Evolutionary conservation across 2,329 filamentous ascomycete species (phyloP), one percentile per base, ranked within the genome.

Genomic region (Fusarium sublunatum): DNA sequence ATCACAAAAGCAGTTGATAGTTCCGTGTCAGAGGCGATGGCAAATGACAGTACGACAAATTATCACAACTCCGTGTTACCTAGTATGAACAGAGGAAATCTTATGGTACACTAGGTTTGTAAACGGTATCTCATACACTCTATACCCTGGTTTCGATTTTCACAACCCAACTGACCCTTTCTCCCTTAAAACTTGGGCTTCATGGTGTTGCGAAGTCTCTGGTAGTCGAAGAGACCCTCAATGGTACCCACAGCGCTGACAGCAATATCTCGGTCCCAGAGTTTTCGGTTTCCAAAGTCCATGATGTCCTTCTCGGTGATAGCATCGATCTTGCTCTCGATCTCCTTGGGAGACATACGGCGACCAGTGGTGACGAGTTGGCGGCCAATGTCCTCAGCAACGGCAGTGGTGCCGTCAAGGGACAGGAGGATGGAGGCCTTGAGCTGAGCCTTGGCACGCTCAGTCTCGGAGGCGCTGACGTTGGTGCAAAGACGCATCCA

Each of bases 391-490:
- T 99, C 95, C 85, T 99, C 95, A 61, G 95, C 95, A 52, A 97
- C 90, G 72, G 95, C 93, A 44, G 95, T 98, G 75, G 95, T 98
- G 78, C 93, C 96, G 78, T 99, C 95, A 29, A 99, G 92, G 49
- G 93, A 96, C 68, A 99, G 89, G 63, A 99, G 91, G 75, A 99
- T 93, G 52, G 93, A 97, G 64, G 95, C 95, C 88, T 99, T 99
- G 74, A 99, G 90, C 84, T 99, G 95, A 67, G 95, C 92, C 88
- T 99, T 99, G 80, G 95, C 95, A 72, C 95, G 94, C 88, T 99
- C 95, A 61, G 93, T 91, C 83, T 99, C 95, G 68, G 93, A 89
- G 76, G 92, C 86, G 74, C 86, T 88, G 73, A 99, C 95, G 80
- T 88, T 91, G 84, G 88, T 89, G 73, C 91, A 95, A 65, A 99